Base-by-base conservation (phyloP, 208 protist species). In the Tritrichomonas foetus region DNA sequence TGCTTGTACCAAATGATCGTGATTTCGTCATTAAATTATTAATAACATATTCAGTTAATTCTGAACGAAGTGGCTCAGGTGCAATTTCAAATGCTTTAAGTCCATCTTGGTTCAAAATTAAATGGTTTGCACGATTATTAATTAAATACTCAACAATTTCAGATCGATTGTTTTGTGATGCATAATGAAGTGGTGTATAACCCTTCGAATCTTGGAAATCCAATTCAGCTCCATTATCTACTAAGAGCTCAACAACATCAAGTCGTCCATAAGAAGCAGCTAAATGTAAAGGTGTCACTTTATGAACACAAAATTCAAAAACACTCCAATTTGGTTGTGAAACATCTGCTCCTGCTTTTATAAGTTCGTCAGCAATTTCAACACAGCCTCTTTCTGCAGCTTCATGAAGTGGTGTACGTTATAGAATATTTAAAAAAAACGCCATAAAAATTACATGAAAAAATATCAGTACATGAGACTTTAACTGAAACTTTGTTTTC, bases 101-200 rank as follows among this genome's bases (percentile, higher is more conserved):
- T 53, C 78, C 78, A 39, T 89, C 78, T 39, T 89, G 11, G 57
- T 89, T 89, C 13, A 57, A n/a, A 13, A 89, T 89, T 39, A 33
- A 20, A 57, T 89, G 78, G 36, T 89, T 36, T 11, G n/a, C 33
- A 39, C 47, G 27, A 27, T 25, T 27, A 39, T n/a, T 39, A 89
- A 89, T 89, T 27, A 89, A 16, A 27, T 89, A 89, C 39, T 53
- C 27, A 53, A 53, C 41, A 27, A 89, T 89, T 89, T 89, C 78
- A 20, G 3, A 22, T 25, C 57, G 47, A 57, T 89, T 89, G 16
- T 49, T 53, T 57, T 53, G 20, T 57, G 78, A 25, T 39, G 78
- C 78, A 9, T 39, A 89, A 89, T 89, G 78, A 36, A 89, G 78
- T 57, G 78, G 78, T 1, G 78, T 82, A 50, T 47, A 50, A 30